Evolutionary conservation across 2,329 filamentous ascomycete genomes (phyloP).

Genomic region (Exophiala aquamarina): DNA sequence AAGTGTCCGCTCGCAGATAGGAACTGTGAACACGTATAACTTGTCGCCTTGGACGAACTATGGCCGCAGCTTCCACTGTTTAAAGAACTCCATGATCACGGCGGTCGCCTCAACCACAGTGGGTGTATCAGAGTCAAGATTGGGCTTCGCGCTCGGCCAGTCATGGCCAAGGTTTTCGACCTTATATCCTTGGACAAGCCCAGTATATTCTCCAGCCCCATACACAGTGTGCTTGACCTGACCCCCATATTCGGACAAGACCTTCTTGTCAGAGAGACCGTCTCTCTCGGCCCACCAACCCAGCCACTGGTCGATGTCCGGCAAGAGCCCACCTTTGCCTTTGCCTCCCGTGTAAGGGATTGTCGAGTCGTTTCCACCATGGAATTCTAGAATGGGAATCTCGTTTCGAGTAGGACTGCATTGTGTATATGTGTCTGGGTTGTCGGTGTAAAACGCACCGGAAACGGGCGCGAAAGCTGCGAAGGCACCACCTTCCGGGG

Average conservation of each 20-base stretch:
- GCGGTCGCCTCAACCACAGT: slow-evolving; percentile 28
- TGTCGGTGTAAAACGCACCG: slow-evolving; percentile 44
- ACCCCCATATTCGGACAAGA: neutral
- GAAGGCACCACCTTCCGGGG: slow-evolving; percentile 42
- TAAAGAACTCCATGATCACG: slow-evolving; percentile 26
- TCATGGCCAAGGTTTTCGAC: slow-evolving; percentile 22
- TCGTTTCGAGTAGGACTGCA: slow-evolving; percentile 31
- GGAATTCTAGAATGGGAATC: slow-evolving; percentile 47
- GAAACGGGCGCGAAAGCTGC: slow-evolving; percentile 53
- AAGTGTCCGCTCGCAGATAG: no score
- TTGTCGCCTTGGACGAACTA: no score
- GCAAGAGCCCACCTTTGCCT: slow-evolving; percentile 22
- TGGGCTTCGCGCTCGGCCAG: slow-evolving; percentile 27
- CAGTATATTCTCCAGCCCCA: slow-evolving; percentile 3
- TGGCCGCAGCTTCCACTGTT: no score
- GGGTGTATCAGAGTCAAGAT: slow-evolving; percentile 20
- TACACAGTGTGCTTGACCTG: slow-evolving; percentile 7
- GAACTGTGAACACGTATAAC: no score
- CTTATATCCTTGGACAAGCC: slow-evolving; percentile 22
- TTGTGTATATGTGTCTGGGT: slow-evolving; percentile 13
- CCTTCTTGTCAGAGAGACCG: slow-evolving; percentile 11
- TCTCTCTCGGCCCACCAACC: slow-evolving; percentile 31
- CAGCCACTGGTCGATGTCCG: slow-evolving; percentile 26
- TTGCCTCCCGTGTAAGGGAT: slow-evolving; percentile 37
- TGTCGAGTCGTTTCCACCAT: slow-evolving; percentile 29